Evolutionary conservation across 805 yeast species (phyloP).

Genomic region (Schwanniomyces pseudopolymorphus): DNA sequence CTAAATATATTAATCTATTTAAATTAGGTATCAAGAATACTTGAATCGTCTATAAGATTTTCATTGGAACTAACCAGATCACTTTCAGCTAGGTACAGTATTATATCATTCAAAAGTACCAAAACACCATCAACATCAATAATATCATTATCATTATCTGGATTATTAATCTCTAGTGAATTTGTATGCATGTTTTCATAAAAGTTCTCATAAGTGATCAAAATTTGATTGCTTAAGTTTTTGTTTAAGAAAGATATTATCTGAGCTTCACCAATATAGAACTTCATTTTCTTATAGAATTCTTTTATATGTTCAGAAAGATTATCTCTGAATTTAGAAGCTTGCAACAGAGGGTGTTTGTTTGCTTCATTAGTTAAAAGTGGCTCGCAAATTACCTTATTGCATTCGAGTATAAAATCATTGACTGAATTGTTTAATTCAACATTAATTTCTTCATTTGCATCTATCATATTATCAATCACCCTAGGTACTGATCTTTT

Average conservation of each 20-base stretch:
- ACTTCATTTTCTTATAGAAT: constrained; percentile 48
- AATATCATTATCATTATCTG: constrained; percentile 34
- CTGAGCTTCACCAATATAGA: constrained; percentile 57
- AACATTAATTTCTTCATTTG: constrained; percentile 63
- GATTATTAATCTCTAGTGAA: constrained; percentile 20
- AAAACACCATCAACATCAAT: constrained; percentile 66
- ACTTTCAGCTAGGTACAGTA: constrained; percentile 19
- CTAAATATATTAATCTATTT: not conserved
- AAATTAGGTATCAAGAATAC: not conserved
- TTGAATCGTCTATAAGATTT: constrained; percentile 21
- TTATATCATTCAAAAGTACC: constrained; percentile 43
- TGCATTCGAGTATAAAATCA: constrained; percentile 56
- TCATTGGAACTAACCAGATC: constrained; percentile 20
- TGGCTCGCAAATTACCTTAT: constrained; percentile 48
- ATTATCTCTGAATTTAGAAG: constrained; percentile 45
- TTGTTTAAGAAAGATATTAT: constrained; percentile 32
- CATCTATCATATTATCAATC: constrained; percentile 80
- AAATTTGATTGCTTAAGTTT: constrained; percentile 46
- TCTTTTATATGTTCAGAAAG: constrained; percentile 58
- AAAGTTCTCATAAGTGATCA: constrained; percentile 57
- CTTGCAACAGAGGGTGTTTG: constrained; percentile 27
- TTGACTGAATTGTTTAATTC: constrained; percentile 72
- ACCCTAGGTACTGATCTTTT: constrained; percentile 75
- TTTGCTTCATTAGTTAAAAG: constrained; percentile 23
- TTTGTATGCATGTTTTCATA: constrained; percentile 32